A percentile compares a stretch with the other conserved stretches of the same genome.
Conservation (phyloP, 495 filamentous ascomycete genomes). For the Letharia lupina region DNA sequence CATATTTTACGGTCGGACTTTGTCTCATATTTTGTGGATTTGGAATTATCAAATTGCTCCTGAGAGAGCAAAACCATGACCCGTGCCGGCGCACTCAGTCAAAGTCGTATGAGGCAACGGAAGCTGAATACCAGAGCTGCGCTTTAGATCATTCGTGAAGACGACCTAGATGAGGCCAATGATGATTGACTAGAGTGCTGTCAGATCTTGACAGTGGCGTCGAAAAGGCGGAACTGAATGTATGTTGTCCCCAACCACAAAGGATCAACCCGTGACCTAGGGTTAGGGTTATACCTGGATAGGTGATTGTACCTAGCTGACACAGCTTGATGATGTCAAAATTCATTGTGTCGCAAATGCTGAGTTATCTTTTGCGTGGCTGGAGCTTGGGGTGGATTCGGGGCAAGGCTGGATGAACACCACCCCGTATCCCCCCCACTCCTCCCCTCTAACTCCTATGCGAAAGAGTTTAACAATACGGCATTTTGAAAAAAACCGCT, state of each 20-base stretch:
- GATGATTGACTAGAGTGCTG: constrained; percentile 4
- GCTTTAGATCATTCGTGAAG: constrained; percentile 2
- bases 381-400: too few relatives aligned
- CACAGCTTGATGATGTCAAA: too few relatives aligned
- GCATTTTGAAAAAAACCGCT: too few relatives aligned
- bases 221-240: constrained; percentile 5
- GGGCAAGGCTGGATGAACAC: too few relatives aligned
- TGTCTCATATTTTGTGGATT: too few relatives aligned
- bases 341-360: too few relatives aligned
- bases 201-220: constrained; percentile 6
- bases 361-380: too few relatives aligned
- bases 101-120: constrained; percentile 4
- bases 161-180: background rate
- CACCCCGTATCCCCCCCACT: too few relatives aligned
- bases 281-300: too few relatives aligned
- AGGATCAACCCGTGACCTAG: constrained; percentile 20
- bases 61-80: background rate
- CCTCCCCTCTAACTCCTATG: too few relatives aligned
- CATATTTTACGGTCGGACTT: constrained; percentile 8
- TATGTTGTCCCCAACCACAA: background rate
- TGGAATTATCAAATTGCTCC: background rate
- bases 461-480: too few relatives aligned
- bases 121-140: constrained; percentile 3
- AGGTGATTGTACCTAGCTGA: too few relatives aligned
- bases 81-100: background rate